Evolutionary conservation across 371 early-diverging fungal species (phyloP), one percentile per base, ranked within the genome.

Genomic region (Apophysomyces variabilis): DNA sequence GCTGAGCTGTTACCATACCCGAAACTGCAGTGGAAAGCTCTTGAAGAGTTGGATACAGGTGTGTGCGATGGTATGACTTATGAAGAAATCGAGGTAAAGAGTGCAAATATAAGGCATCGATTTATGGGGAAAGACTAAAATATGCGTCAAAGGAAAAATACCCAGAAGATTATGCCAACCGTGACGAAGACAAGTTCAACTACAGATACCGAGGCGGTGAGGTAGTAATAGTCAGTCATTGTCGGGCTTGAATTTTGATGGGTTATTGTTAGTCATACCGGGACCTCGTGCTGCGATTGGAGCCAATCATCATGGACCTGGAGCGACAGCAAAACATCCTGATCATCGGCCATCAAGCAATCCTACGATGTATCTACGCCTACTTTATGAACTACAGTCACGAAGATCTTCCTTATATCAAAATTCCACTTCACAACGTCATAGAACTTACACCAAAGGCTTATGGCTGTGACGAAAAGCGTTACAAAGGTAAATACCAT

Each of bases 41-140:
- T 99, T 68, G 99, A 99, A 78, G 99, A 99, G 74, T 76, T 99
- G 61, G 94, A 97, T 74, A 93, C 97, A 7, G 99, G 99, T 37
- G 92, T 96, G 6, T 99, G 99, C 82, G 99, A 99, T 78, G 98
- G 96, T 26, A 84, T 97, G 84, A 98, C 99, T 13, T 99, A 99
- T 77, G 97, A 97, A 68, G 97, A 98, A 70, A 97, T 99, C 62
- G 96, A 92, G 79, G 89, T 87, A 74, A 69, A 67, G 50, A 6
- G 26, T 12, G 13, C 8, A 41, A 41, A 41, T 11, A 41, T 11
- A 41, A 41, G 13, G 13, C 8, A 41, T 26, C 32, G 32, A 45
- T 45, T 1, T 45, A 45, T 45, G 46, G 46, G 32, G 32, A 3
- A 26, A 26, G 7, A 54, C 32, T 54, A 54, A 50, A 18, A 8